Evolutionary conservation across 768 basidiomycete species (phyloP), one percentile per base, ranked within the genome.

Genomic region (Tylopilus intermedius): DNA sequence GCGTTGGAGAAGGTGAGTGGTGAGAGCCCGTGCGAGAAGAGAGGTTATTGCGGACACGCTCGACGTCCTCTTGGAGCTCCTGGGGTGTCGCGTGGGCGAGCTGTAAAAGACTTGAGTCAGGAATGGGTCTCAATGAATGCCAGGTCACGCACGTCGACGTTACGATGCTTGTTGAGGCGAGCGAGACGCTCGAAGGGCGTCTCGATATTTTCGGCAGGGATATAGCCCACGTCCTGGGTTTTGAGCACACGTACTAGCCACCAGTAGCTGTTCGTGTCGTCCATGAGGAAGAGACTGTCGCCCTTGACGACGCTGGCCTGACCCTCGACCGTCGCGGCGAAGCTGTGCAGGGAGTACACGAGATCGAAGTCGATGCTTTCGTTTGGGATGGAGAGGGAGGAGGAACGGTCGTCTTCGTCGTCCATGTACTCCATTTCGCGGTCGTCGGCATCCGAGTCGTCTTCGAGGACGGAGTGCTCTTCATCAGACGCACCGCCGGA

Each of bases 231-330:
- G 63, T 96, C 94, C 70, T 97, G 94, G 8, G 95, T 97, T 74
- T 97, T 98, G 58, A 99, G 84, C 8, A 99, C 96, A 44, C 94
- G 83, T 8, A 99, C 95, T 46, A 98, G 88, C 96, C 96, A 98
- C 96, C 96, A 98, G 73, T 99, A 99, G 71, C 90, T 92, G 71
- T 99, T 98, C 52, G 87, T 92, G 69, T 99, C 96, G 73, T 99
- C 96, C 81, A 98, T 92, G 41, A 99, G 77, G 66, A 93, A 86
- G 43, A 99, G 79, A 56, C 90, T 90, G 76, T 99, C 95, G 24
- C 96, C 96, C 71, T 97, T 98, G 70, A 96, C 91, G 58, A 99
- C 96, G 59, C 90, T 96, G 2, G 96, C 96, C 72, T 99, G 96
- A 24, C 96, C 96, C 64, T 97, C 95, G 33, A 98, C 94, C 0